Base-by-base conservation (phyloP, 345 rosid species). In the Crucihimalaya himalaica region DNA sequence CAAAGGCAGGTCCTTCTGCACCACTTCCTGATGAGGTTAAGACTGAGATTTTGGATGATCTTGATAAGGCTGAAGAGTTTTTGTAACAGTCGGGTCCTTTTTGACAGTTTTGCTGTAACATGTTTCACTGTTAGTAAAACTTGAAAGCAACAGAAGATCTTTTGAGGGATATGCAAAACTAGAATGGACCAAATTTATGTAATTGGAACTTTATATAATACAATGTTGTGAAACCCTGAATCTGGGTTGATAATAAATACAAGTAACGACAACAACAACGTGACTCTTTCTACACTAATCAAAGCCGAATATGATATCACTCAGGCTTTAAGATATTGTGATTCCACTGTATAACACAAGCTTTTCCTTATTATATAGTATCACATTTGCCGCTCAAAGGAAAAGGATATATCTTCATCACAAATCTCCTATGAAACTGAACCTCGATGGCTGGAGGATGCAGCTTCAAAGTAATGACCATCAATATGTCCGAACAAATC, bases 1-100 rank as follows among this genome's bases (percentile, higher is more conserved):
- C 95, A 0, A 88, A 77, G 81, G 96, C 97, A 0, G 99, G 97
- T 2, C 96, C 97, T 28, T 89, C 98, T 39, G 96, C 97, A 19
- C 69, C 86, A 2, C 83, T 87, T 23, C 87, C 97, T n/a, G 90
- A 82, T 40, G 89, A 84, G 43, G 86, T 89, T 1, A 91, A 85
- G 89, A 60, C 85, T 12, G 82, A 85, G 37, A 89, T 91, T 52
- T 77, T 88, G 75, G 70, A 82, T 5, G 79, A 86, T 83, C 82
- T 91, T 70, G 75, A 45, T 34, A 73, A 46, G 29, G 95, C 92
- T 53, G 89, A 95, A 78, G 93, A 87, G 70, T 91, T 78, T 83
- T 80, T 91, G 87, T 91, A 81, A 56, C 35, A 13, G 1, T 54
- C 35, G 0, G 10, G 6, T 50, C 8, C 55, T 50, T 52, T 23